phyloP scores from a whole-genome alignment of 768 basidiomycete genomes.

The Trichaptum fuscoviolaceum region DNA sequence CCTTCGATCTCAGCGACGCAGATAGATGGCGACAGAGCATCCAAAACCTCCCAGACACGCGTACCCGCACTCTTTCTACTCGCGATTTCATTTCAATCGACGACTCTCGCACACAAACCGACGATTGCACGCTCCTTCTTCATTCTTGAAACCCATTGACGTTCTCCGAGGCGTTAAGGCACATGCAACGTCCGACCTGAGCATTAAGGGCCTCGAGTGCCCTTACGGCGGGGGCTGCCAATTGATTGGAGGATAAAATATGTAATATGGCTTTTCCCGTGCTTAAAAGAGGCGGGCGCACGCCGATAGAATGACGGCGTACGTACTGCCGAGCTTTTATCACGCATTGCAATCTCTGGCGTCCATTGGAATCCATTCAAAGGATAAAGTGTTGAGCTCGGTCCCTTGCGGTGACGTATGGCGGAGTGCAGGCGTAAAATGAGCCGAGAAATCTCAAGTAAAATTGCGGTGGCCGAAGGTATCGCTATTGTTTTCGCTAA shows the following conservation, averaged over 20 bases:
- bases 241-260: neutral
- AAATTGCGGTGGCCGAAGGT: neutral
- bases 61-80: neutral
- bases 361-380: neutral
- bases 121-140: neutral
- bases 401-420: neutral
- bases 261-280: neutral
- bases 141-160: neutral
- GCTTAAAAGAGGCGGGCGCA: neutral
- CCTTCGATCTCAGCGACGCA: neutral
- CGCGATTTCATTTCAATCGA: neutral
- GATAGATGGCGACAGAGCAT: neutral
- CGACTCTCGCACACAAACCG: neutral
- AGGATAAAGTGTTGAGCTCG: neutral
- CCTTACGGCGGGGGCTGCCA: neutral
- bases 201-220: neutral
- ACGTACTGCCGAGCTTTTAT: constrained; percentile 1
- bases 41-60: neutral
- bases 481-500: neutral
- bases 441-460: neutral
- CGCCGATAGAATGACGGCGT: neutral
- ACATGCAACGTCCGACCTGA: neutral
- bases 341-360: neutral
- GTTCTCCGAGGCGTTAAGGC: neutral
- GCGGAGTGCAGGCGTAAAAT: neutral